phyloP scores from a whole-genome alignment of 2,329 filamentous ascomycete species.

The Ustulina deusta region DNA sequence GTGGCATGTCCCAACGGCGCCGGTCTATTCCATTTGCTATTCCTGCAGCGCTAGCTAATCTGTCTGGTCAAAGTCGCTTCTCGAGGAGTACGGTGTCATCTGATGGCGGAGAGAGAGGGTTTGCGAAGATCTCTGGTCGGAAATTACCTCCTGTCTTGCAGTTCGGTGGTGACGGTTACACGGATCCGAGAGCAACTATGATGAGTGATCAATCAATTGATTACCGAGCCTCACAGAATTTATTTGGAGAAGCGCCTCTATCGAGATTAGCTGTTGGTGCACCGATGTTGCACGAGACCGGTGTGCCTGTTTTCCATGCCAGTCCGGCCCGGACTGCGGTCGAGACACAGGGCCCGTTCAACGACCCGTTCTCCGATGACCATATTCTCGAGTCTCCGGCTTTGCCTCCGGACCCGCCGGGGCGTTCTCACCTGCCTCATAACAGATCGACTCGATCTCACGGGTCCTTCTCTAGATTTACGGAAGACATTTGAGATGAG shows the following conservation, averaged over 20 bases:
- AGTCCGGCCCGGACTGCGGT: constrained; percentile 74
- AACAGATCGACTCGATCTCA: constrained; percentile 52
- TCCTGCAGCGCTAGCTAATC: constrained; percentile 61
- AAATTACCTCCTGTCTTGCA: constrained; percentile 73
- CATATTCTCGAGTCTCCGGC: constrained; percentile 47
- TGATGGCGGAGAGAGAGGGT: constrained; percentile 66
- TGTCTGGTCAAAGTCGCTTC: constrained; percentile 57
- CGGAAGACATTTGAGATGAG: constrained; percentile 54
- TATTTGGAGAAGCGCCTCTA: constrained; percentile 51
- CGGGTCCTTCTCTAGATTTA: constrained; percentile 56
- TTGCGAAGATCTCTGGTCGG: constrained; percentile 73
- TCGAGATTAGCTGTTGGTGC: constrained; percentile 65
- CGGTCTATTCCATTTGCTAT: constrained; percentile 60
- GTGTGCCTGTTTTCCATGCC: constrained; percentile 70
- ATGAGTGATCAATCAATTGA: constrained; percentile 63
- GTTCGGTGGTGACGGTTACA: constrained; percentile 72
- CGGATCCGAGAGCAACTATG: constrained; percentile 59
- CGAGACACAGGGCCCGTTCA: constrained; percentile 65
- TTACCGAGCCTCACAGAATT: constrained; percentile 65
- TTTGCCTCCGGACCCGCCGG: constrained; percentile 52
- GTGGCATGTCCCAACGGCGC: constrained; percentile 59
- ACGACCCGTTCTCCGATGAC: constrained; percentile 43
- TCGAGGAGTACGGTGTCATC: constrained; percentile 49
- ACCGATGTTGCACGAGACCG: constrained; percentile 71
- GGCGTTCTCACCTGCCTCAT: constrained; percentile 53